These are phyloP conservation scores for Russula virescens DNA, from an alignment of 768 basidiomycete genomes.

Conservation along the genomic window DNA sequence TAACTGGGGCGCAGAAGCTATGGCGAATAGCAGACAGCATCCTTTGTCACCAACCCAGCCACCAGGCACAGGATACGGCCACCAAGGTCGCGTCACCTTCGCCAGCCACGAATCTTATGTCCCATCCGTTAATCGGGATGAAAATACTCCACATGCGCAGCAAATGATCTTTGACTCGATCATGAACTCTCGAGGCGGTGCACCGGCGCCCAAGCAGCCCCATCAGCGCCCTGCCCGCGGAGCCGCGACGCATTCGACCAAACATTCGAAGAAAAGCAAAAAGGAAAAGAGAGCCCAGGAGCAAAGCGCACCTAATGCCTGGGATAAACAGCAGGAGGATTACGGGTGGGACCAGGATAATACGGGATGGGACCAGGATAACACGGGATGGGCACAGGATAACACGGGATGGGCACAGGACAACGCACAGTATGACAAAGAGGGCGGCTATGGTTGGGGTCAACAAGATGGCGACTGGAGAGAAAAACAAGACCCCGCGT, in stretches of 20 bases:
- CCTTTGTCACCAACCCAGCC: not conserved
- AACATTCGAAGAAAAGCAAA: slow-evolving; percentile 15
- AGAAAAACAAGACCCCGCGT: slow-evolving; percentile 1
- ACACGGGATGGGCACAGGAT: not conserved
- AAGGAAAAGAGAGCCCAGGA: slow-evolving; percentile 19
- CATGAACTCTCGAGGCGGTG: slow-evolving; percentile 4
- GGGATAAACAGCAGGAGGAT: slow-evolving; percentile 7
- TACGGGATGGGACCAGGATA: not conserved
- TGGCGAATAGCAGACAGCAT: slow-evolving; percentile 4
- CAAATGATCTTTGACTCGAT: slow-evolving; percentile 17
- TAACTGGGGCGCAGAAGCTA: slow-evolving; percentile 20
- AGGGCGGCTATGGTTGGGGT: not conserved
- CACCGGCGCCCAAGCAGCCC: not conserved
- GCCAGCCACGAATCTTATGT: slow-evolving; percentile 10
- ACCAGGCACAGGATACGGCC: not conserved
- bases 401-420: not conserved
- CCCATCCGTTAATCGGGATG: slow-evolving; percentile 4
- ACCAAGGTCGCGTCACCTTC: slow-evolving; percentile 15
- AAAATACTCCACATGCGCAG: slow-evolving; percentile 10
- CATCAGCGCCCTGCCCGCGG: slow-evolving; percentile 8
- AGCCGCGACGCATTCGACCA: not conserved
- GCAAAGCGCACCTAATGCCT: not conserved
- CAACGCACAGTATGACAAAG: not conserved
- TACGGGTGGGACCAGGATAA: not conserved
- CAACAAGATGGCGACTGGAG: not conserved